Conservation (phyloP, 306 rosid genomes). For the Corylus heterophylla region DNA sequence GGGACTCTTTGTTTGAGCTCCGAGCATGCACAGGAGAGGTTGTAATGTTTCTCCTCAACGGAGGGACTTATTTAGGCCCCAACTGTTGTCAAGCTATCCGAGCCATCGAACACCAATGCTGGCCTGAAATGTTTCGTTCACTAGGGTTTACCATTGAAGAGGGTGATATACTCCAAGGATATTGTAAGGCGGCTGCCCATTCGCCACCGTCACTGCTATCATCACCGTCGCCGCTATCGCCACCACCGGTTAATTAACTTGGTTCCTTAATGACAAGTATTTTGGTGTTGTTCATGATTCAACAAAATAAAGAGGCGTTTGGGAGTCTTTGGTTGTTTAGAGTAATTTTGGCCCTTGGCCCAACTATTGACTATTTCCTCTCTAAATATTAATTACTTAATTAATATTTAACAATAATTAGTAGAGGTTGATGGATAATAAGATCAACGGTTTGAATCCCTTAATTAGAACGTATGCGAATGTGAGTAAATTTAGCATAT, state of each 20-base stretch:
- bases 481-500: too few species aligned
- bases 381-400: too few species aligned
- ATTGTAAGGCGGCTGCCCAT: constrained; percentile 41
- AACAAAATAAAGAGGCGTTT: not conserved
- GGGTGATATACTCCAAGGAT: constrained; percentile 51
- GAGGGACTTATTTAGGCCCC: constrained; percentile 53
- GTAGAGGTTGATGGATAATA: too few species aligned
- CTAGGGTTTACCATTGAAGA: constrained; percentile 63
- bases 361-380: too few species aligned
- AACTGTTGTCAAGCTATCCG: constrained; percentile 55
- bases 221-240: not conserved
- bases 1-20: constrained; percentile 58
- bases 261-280: not conserved
- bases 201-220: constrained; percentile 10
- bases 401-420: too few species aligned
- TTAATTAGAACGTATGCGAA: too few species aligned
- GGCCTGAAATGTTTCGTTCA: constrained; percentile 60
- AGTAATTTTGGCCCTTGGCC: not conserved
- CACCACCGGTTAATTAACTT: not conserved
- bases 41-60: constrained; percentile 53
- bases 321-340: not conserved
- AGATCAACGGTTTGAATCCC: too few species aligned
- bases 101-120: constrained; percentile 55
- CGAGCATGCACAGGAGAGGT: constrained; percentile 65
- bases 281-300: not conserved